A percentile compares a stretch with the other conserved stretches of the same genome.
These are phyloP conservation scores for Neoboletus brunneissimus DNA, from an alignment of 768 basidiomycete genomes.

Conservation along the genomic window DNA sequence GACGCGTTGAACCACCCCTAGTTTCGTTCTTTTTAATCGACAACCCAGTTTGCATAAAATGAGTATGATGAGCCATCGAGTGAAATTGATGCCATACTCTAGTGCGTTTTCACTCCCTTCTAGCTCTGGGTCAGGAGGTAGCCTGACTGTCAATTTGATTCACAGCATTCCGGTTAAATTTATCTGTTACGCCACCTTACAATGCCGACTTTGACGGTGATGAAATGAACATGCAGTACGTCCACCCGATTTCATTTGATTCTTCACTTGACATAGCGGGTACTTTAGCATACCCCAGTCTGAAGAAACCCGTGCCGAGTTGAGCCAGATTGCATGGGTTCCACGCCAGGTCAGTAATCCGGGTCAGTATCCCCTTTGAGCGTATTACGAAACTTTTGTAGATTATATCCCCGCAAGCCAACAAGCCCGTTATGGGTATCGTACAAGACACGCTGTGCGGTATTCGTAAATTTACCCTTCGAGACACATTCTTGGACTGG, in stretches of 20 bases:
- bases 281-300: constrained; percentile 84
- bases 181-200: constrained; percentile 97
- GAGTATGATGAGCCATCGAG: constrained; percentile 99
- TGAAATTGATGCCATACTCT: constrained; percentile 96
- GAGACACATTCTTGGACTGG: constrained; percentile 96
- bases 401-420: constrained; percentile 99
- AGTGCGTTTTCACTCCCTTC: constrained; percentile 52
- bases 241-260: constrained; percentile 20
- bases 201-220: constrained; percentile 99
- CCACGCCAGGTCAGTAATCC: constrained; percentile 73
- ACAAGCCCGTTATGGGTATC: constrained; percentile 99
- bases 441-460: constrained; percentile 99
- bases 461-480: constrained; percentile 93
- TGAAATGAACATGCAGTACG: constrained; percentile 99
- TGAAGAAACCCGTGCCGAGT: constrained; percentile 96
- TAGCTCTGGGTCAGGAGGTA: neutral
- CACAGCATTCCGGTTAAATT: constrained; percentile 91
- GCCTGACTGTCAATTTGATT: constrained; percentile 16
- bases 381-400: constrained; percentile 30
- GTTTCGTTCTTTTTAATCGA: constrained; percentile 78
- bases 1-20: constrained; percentile 4
- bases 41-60: constrained; percentile 99
- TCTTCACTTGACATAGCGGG: constrained; percentile 7
- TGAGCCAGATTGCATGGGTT: constrained; percentile 99
- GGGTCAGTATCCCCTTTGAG: neutral